These are phyloP conservation scores for Eucalyptus erythrocorys DNA, from an alignment of 345 rosid genomes.

Conservation along the genomic window DNA sequence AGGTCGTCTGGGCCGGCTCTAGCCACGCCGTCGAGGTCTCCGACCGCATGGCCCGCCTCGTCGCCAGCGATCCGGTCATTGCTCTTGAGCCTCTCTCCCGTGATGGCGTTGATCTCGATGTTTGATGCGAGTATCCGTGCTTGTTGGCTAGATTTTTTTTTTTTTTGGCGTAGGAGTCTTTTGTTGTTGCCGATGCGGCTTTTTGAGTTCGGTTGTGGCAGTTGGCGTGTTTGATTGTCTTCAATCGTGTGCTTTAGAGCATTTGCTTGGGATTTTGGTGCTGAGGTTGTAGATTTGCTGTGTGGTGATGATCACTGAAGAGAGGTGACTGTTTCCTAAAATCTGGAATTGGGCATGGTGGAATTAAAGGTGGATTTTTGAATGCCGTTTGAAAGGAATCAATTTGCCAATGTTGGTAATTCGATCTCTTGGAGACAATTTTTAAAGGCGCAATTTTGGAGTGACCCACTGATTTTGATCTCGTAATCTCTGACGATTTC, in stretches of 20 bases:
- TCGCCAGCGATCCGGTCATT: slow-evolving; percentile 85
- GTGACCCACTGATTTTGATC: background rate
- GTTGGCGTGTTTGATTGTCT: background rate
- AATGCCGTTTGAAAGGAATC: background rate
- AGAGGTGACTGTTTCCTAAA: background rate
- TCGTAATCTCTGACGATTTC: background rate
- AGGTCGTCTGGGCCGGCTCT: slow-evolving; percentile 97
- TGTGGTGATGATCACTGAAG: background rate
- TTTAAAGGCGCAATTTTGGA: background rate
- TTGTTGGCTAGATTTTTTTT: too few relatives aligned
- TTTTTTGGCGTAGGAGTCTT: too few relatives aligned
- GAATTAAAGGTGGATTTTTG: background rate
- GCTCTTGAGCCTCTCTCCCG: background rate
- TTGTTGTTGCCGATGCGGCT: too few relatives aligned
- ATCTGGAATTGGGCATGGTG: background rate
- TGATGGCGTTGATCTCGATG: too few relatives aligned
- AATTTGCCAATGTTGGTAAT: background rate
- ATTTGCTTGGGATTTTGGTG: background rate
- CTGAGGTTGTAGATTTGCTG: background rate
- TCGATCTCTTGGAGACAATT: background rate
- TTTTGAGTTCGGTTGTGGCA: background rate
- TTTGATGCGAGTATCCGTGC: too few relatives aligned
- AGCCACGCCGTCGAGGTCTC: slow-evolving; percentile 62
- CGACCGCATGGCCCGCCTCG: slow-evolving; percentile 84
- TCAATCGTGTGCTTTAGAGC: background rate